Evolutionary conservation across 305 asterid species (phyloP), one percentile per base, ranked within the genome.

Genomic region (Fraxinus velutina): DNA sequence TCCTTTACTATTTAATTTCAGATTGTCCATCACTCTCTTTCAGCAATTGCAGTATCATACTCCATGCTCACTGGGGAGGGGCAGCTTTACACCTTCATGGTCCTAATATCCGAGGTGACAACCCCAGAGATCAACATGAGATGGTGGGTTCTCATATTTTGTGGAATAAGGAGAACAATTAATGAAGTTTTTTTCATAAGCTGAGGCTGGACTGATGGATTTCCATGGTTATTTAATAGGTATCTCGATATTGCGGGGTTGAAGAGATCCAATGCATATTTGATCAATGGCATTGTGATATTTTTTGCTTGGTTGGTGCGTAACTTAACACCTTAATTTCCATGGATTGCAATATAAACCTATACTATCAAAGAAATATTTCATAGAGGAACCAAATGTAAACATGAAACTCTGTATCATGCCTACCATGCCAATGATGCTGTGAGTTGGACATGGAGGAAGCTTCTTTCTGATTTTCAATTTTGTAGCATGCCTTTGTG

Each of bases 11-110:
- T 87, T 81, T 86, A 29, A 86, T 91, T 89, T 86, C 96, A 96
- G 99, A 87, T 96, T 86, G 85, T 93, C 84, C 99, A 96, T 90
- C 99, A 96, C 90, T 87, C 97, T 76, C 92, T 96, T 86, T 93
- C 98, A 13, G 97, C 89, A 88, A 86, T 90, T 76, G 97, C 99
- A 75, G 99, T 96, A 15, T 95, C 95, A 68, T 96, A 93, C 89
- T 89, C 98, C 86, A 91, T 91, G 93, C 89, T 86, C 73, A 88
- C 93, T 33, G 97, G 97, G 85, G 98, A 96, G 88, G 99, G 99
- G 42, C 99, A 96, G 88, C 94, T 96, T 79, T 96, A 96, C 90
- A 96, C 99, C 13, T 94, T 93, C 91, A 96, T 96, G 99, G 95
- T 94, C 84, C 94, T 96, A 74, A 93, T 96, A 87, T 96, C 99